Evolutionary conservation across 768 basidiomycete species (phyloP).

Genomic region (Xerocomellus intermedius): DNA sequence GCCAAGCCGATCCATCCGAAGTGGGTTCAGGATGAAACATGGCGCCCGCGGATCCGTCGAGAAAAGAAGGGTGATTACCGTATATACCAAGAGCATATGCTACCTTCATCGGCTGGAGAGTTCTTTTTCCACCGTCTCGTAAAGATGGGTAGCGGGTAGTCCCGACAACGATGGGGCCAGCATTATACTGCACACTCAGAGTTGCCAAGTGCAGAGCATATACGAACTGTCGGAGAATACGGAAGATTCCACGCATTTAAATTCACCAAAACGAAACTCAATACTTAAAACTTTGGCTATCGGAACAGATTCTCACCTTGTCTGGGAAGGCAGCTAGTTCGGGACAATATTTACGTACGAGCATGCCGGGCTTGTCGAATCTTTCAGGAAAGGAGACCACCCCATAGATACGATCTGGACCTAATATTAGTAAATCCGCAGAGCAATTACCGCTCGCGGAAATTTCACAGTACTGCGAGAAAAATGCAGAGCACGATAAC

Average conservation of each 20-base stretch:
- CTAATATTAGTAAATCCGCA: constrained; percentile 27
- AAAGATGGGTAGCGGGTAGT: constrained; percentile 9
- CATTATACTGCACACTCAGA: background rate
- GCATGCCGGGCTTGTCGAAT: constrained; percentile 15
- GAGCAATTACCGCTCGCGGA: constrained; percentile 30
- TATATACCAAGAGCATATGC: constrained; percentile 11
- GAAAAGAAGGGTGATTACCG: constrained; percentile 18
- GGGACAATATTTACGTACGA: constrained; percentile 27
- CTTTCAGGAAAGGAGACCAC: constrained; percentile 19
- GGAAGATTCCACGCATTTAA: background rate
- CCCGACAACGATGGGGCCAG: constrained; percentile 5
- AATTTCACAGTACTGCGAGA: constrained; percentile 29
- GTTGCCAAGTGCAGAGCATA: background rate
- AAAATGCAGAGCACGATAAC: constrained; percentile 19
- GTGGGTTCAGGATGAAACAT: constrained; percentile 15
- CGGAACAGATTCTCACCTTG: constrained; percentile 22
- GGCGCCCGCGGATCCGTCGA: constrained; percentile 27
- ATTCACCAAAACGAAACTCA: constrained; percentile 15
- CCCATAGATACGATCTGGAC: constrained; percentile 24
- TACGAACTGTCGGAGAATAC: background rate
- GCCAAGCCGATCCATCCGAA: constrained; percentile 22
- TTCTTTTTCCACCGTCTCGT: constrained; percentile 17
- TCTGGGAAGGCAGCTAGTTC: constrained; percentile 20
- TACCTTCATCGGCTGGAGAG: constrained; percentile 7
- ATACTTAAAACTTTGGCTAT: constrained; percentile 15